Base-by-base conservation (phyloP, 1,139 yeast genomes). In the Pichia inconspicua region DNA sequence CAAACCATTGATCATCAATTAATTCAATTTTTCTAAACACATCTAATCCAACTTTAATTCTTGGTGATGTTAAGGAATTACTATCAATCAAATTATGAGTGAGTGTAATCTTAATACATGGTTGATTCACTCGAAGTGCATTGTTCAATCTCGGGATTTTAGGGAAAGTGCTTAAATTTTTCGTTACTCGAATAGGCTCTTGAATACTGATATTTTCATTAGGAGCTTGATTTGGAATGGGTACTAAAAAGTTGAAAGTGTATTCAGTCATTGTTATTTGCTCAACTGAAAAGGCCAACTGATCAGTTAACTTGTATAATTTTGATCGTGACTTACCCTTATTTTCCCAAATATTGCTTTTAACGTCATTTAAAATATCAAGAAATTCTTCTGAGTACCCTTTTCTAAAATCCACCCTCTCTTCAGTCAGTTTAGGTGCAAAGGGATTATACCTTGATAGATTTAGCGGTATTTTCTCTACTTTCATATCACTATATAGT, bases 261-360 rank as follows among this genome's bases (percentile, higher is more conserved):
- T 55, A 50, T 14, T 41, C 41, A 4, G 58, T 52, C 7, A 55
- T 31, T 4, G 53, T 48, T 8, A 51, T 35, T 19, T 54, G 51
- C 15, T 51, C 51, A 19, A 53, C 54, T 4, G 63, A 56, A 50
- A 59, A 61, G 0, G 56, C 58, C 17, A 62, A 42, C n/a, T 49
- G 41, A 10, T 47, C 45, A n/a, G 53, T 40, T n/a, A 61, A 31
- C 41, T 44, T 45, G 44, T 55, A 60, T 28, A 55, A 40, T 27
- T 39, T 39, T 14, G 32, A 25, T 7, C 14, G 35, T 35, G 14
- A 41, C 38, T 12, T 36, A 27, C 22, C 35, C 25, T 19, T 25
- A 7, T 8, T 2, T 25, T 14, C 15, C 41, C 41, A 39, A n/a
- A 27, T 39, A 40, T 42, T 15, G 22, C 10, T n/a, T 25, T 28